Percentiles rank a stretch among this genome's conserved stretches.
phyloP scores from a whole-genome alignment of 2,329 filamentous ascomycete species.

The Scortechinia acanthostroma region DNA sequence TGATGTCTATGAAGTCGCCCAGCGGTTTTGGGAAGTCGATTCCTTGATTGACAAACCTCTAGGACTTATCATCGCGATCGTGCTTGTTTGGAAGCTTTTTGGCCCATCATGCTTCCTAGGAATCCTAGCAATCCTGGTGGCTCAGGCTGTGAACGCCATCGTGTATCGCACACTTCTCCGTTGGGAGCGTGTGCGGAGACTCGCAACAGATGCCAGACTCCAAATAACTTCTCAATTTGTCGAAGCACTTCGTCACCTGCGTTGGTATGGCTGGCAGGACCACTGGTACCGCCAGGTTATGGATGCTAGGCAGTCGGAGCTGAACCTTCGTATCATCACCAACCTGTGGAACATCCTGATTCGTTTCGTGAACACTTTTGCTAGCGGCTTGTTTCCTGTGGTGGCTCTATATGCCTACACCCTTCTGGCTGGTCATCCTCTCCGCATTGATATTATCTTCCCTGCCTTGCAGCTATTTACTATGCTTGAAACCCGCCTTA shows the following conservation, averaged over 20 bases:
- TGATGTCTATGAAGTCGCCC: conserved; percentile 76
- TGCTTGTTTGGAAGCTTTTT: conserved; percentile 71
- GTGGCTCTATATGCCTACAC: conserved; percentile 79
- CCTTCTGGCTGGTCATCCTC: conserved; percentile 53
- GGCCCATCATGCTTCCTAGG: conserved; percentile 75
- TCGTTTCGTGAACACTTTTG: conserved; percentile 61
- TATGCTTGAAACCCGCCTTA: conserved; percentile 67
- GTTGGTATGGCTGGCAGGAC: conserved; percentile 78
- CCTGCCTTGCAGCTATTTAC: conserved; percentile 76
- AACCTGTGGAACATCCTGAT: conserved; percentile 58
- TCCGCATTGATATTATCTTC: conserved; percentile 78
- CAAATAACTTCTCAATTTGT: conserved; percentile 81
- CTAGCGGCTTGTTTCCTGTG: conserved; percentile 71
- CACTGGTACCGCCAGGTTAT: conserved; percentile 68
- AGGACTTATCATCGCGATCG: conserved; percentile 66
- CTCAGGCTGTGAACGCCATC: conserved; percentile 63
- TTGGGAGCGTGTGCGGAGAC: conserved; percentile 65
- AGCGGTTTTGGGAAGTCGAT: conserved; percentile 82
- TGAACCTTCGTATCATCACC: conserved; percentile 57
- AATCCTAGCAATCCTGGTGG: conserved; percentile 59
- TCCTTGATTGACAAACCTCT: conserved; percentile 70
- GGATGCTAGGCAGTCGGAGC: conserved; percentile 58
- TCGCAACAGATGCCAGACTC: conserved; percentile 70
- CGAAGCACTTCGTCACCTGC: conserved; percentile 73
- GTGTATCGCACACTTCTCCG: conserved; percentile 60